Conservation (phyloP, 306 rosid genomes). For the Begonia peltatifolia region DNA sequence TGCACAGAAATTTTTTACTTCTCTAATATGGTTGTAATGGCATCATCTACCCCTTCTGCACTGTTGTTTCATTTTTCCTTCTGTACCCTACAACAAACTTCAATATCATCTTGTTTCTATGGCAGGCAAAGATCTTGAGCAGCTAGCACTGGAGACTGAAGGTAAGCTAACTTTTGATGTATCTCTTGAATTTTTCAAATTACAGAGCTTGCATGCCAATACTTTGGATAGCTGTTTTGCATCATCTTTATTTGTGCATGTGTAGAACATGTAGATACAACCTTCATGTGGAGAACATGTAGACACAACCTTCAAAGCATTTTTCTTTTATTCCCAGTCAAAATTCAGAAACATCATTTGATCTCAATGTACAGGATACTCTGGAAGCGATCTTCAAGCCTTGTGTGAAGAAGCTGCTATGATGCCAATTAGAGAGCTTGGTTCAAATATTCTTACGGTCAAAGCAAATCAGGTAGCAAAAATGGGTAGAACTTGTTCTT, state of each 20-base stretch:
- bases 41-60: too few species aligned
- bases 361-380: constrained; percentile 51
- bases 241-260: background rate
- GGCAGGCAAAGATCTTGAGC: constrained; percentile 71
- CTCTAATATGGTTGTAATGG: too few species aligned
- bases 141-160: constrained; percentile 73
- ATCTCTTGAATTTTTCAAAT: background rate
- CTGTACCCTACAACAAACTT: background rate
- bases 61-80: too few species aligned
- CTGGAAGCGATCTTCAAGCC: constrained; percentile 98
- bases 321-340: too few species aligned
- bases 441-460: constrained; percentile 70
- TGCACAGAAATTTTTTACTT: too few species aligned
- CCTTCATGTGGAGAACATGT: too few species aligned
- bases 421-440: constrained; percentile 98
- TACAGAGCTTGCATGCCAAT: background rate
- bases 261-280: background rate
- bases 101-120: constrained; percentile 11
- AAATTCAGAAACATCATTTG: background rate
- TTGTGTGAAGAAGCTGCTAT: constrained; percentile 98
- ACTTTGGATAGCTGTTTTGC: background rate
- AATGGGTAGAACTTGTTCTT: too few species aligned
- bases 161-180: constrained; percentile 22
- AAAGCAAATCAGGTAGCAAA: constrained; percentile 64
- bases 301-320: too few species aligned